Evolutionary conservation across 1,284 basidiomycete species (phyloP), one percentile per base, ranked within the genome.

Genomic region (Sanghuangporus baumii): DNA sequence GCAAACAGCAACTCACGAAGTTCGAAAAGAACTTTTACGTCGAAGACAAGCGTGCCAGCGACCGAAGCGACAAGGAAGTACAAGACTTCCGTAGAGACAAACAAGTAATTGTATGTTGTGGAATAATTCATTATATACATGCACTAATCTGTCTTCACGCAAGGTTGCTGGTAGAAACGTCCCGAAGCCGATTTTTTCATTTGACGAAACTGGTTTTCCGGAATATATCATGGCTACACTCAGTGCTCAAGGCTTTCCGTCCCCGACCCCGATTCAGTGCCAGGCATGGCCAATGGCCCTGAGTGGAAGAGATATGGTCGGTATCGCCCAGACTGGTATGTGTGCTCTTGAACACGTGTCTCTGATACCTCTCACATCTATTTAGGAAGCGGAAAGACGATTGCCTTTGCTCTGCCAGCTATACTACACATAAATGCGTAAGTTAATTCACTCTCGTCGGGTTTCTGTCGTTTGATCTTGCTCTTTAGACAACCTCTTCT

Each of bases 361-460:
- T 41, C 1, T 16, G 7, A 1, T 34, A 8, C 26, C 26, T 38
- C 12, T 48, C 18, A 26, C 26, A 5, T 38, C 34, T 11, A 6
- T 18, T 18, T 41, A 62, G 60, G 61, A 51, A 95, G 93, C 73
- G 95, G 95, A 65, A 97, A 99, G 80, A 99, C 96, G 26, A 98
- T 99, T 67, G 90, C 96, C 16, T 99, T 99, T 74, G 96, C 97
- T 62, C 86, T 99, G 55, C 96, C 96, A 56, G 95, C 96, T 62
- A 98, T 99, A 94, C 83, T 99, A 48, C 96, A 99, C 78, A 98
- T 99, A 81, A 99, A 98, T 83, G 96, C 96, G 86, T 92, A 71
- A 70, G 90, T 79, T 18, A 11, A 3, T 46, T n/a, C 23, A 43
- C 23, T 46, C 37, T 63, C 6, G 6, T 34, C 54, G 41, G 41